Percentiles rank a stretch among this genome's conserved stretches.
Conservation (phyloP, 1,284 basidiomycete species). For the Pseudozyma thailandica region DNA sequence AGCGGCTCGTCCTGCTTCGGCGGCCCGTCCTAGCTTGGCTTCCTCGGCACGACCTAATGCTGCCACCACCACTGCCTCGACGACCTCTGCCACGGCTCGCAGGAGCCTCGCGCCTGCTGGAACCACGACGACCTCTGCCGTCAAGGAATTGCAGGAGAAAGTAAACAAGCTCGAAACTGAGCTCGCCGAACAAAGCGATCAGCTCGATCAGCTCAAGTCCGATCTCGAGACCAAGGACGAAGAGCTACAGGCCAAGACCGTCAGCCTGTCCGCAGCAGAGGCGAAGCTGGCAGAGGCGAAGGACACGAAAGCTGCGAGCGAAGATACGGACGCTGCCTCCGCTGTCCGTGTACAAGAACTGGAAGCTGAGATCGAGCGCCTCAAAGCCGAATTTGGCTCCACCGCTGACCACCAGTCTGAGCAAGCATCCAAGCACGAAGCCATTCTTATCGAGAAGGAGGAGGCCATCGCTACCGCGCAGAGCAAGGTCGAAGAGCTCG, state of each 20-base stretch:
- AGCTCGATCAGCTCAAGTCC: constrained; percentile 43
- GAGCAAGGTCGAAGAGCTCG: constrained; percentile 26
- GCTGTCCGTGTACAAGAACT: constrained; percentile 28
- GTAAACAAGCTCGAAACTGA: constrained; percentile 49
- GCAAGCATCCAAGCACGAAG: constrained; percentile 17
- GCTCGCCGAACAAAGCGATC: constrained; percentile 48
- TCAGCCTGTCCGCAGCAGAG: constrained; percentile 48
- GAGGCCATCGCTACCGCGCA: constrained; percentile 27
- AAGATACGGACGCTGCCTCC: constrained; percentile 7
- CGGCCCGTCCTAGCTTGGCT: constrained; percentile 30
- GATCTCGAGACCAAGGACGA: constrained; percentile 54
- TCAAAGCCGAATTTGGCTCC: constrained; percentile 21
- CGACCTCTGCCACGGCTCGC: constrained; percentile 23
- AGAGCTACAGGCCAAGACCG: constrained; percentile 50
- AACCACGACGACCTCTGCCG: constrained; percentile 17
- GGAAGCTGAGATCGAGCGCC: constrained; percentile 32
- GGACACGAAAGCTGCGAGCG: constrained; percentile 1
- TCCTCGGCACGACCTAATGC: constrained; percentile 16
- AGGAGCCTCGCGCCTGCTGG: constrained; percentile 29
- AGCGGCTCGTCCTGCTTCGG: constrained; percentile 23
- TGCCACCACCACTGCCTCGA: constrained; percentile 7
- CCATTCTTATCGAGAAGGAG: constrained; percentile 23
- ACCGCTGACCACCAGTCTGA: constrained; percentile 18
- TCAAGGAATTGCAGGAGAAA: constrained; percentile 47
- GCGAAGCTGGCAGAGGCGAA: constrained; percentile 34